These are phyloP conservation scores for Chenopodium formosanum DNA, from an alignment of 148 eudicot genomes.

Conservation along the genomic window DNA sequence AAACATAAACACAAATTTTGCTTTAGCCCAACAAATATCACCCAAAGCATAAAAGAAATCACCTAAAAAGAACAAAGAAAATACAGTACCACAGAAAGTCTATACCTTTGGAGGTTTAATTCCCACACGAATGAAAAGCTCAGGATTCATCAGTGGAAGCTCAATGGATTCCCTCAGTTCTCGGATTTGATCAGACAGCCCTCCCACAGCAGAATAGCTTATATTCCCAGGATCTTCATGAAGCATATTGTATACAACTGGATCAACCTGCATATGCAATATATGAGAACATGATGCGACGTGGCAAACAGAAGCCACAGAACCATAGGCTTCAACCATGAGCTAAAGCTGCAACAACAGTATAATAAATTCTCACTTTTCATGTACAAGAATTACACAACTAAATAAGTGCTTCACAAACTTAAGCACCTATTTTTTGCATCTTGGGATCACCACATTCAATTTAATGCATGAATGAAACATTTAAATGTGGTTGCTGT, in stretches of 20 bases:
- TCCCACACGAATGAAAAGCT: slow-evolving; percentile 94
- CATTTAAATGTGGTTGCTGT: neutral
- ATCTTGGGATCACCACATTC: neutral
- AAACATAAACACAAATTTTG: neutral
- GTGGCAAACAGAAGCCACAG: neutral
- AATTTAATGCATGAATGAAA: neutral
- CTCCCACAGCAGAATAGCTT: slow-evolving; percentile 99
- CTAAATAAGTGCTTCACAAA: neutral
- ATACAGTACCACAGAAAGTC: neutral
- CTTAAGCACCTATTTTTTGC: neutral
- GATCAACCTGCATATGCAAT: slow-evolving; percentile 66
- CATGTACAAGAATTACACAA: neutral
- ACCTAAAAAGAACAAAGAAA: neutral
- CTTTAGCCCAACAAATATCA: neutral
- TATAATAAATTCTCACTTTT: neutral
- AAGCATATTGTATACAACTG: slow-evolving; percentile 98
- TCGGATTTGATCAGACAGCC: slow-evolving; percentile 92
- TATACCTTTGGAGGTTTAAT: slow-evolving; percentile 96
- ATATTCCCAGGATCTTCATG: slow-evolving; percentile 99
- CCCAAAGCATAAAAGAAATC: neutral
- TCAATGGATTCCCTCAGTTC: slow-evolving; percentile 97
- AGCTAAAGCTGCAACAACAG: neutral
- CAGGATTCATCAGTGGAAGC: slow-evolving; percentile 96
- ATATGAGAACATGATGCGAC: neutral
- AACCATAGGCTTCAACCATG: neutral